Percentiles rank a stretch among this genome's conserved stretches.
Evolutionary conservation across 306 rosid species (phyloP).

Genomic region (Citrullus colocynthis): DNA sequence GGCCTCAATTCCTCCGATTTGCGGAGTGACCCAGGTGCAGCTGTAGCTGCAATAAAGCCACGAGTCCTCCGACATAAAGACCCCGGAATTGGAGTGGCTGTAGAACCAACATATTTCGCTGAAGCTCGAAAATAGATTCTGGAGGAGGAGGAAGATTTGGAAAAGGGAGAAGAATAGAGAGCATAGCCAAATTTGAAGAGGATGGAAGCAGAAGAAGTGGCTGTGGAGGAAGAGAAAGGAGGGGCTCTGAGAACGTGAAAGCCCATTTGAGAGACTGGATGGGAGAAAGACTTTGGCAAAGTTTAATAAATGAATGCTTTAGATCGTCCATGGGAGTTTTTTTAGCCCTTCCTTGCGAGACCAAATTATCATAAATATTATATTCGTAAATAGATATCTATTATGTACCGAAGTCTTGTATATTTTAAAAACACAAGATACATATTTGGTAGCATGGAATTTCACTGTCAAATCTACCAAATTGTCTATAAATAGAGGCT

Average conservation of each 20-base stretch:
- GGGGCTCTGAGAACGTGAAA: neutral
- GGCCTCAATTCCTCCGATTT: conserved; percentile 63
- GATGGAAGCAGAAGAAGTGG: conserved; percentile 17
- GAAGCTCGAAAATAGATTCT: conserved; percentile 5
- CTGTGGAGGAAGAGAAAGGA: conserved; percentile 17
- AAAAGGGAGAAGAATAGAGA: neutral
- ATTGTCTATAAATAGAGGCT: no score
- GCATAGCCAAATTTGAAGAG: conserved; percentile 11
- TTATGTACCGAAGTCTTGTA: no score
- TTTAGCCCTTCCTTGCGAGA: neutral
- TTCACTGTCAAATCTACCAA: no score
- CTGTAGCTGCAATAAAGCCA: conserved; percentile 38
- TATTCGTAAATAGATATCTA: no score
- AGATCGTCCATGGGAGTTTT: neutral
- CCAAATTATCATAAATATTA: no score
- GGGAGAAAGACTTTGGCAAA: neutral
- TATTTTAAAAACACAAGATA: no score
- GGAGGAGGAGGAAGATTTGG: conserved; percentile 14
- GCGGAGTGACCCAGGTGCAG: conserved; percentile 35
- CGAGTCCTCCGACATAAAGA: conserved; percentile 20
- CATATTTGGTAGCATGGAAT: no score
- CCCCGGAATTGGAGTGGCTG: conserved; percentile 13
- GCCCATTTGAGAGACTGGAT: neutral
- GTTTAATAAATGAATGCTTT: neutral
- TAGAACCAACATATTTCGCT: conserved; percentile 11